Conservation (phyloP, 345 rosid species). For the Heritiera fomes region DNA sequence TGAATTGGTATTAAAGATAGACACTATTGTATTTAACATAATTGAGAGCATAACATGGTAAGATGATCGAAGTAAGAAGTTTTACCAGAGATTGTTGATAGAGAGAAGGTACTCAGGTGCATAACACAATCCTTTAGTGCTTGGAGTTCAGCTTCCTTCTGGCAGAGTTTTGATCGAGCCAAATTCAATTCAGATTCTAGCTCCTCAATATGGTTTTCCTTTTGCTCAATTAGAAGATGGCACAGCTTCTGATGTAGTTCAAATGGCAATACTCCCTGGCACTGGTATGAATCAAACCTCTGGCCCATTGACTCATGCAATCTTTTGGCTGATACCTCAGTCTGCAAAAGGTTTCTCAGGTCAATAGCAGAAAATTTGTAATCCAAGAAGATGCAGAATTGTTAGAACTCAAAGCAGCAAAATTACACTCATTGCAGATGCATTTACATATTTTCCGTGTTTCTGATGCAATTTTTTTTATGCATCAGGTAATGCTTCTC, state of each 20-base stretch:
- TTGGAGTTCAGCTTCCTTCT: slow-evolving; percentile 81
- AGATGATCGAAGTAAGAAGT: background rate
- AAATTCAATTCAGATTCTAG: slow-evolving; percentile 65
- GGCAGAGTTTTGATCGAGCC: slow-evolving; percentile 64
- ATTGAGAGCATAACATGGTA: background rate
- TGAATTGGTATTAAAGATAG: background rate
- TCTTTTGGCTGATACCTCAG: slow-evolving; percentile 28
- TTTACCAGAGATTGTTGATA: slow-evolving; percentile 57
- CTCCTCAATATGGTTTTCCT: slow-evolving; percentile 71
- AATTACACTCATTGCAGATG: background rate
- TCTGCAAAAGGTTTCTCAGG: slow-evolving; percentile 29
- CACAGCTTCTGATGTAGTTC: slow-evolving; percentile 74
- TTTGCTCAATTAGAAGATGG: slow-evolving; percentile 69
- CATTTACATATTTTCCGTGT: background rate
- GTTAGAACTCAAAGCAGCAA: background rate
- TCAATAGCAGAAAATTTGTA: slow-evolving; percentile 9
- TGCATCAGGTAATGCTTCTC: background rate
- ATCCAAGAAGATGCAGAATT: background rate
- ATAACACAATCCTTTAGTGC: slow-evolving; percentile 75
- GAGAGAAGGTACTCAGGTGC: slow-evolving; percentile 61
- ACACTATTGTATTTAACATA: background rate
- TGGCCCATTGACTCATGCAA: slow-evolving; percentile 36
- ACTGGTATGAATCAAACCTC: slow-evolving; percentile 42
- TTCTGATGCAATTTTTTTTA: background rate
- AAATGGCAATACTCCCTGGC: slow-evolving; percentile 61